Percentiles rank a stretch among this genome's conserved stretches.
phyloP scores from a whole-genome alignment of 2,329 filamentous ascomycete genomes.

The Aspergillus piperis region DNA sequence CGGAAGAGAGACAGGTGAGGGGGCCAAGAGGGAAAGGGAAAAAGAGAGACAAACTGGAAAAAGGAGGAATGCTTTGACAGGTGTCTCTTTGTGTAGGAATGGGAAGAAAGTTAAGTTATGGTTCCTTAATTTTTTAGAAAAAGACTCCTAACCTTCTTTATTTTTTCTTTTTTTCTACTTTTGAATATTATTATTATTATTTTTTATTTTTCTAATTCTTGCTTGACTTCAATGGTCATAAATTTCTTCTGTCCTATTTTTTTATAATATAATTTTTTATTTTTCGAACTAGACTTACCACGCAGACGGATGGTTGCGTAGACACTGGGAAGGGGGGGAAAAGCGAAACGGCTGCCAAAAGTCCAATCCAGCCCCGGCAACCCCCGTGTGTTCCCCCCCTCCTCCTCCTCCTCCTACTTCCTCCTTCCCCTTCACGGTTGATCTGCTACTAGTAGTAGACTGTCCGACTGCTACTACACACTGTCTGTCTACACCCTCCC shows the following conservation, averaged over 20 bases:
- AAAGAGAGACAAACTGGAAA: constrained; percentile 15
- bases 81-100: constrained; percentile 11
- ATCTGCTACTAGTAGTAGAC: neutral
- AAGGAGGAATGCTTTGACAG: constrained; percentile 16
- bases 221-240: constrained; percentile 4
- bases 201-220: neutral
- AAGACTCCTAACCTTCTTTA: neutral
- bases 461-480: neutral
- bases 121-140: neutral
- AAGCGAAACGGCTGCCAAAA: constrained; percentile 16
- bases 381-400: constrained; percentile 1
- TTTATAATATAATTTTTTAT: constrained; percentile 1
- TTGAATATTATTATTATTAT: neutral
- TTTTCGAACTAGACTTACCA: constrained; percentile 10
- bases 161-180: neutral
- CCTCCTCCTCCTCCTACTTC: constrained; percentile 3
- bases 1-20: constrained; percentile 9
- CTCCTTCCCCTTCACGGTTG: neutral
- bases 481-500: neutral
- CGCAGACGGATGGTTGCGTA: constrained; percentile 29
- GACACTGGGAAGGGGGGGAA: constrained; percentile 14
- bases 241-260: constrained; percentile 9
- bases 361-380: constrained; percentile 5
- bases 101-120: neutral
- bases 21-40: constrained; percentile 12